Evolutionary conservation across 805 yeast species (phyloP), one percentile per base, ranked within the genome.

Genomic region (Kodamaea kakaduensis): DNA sequence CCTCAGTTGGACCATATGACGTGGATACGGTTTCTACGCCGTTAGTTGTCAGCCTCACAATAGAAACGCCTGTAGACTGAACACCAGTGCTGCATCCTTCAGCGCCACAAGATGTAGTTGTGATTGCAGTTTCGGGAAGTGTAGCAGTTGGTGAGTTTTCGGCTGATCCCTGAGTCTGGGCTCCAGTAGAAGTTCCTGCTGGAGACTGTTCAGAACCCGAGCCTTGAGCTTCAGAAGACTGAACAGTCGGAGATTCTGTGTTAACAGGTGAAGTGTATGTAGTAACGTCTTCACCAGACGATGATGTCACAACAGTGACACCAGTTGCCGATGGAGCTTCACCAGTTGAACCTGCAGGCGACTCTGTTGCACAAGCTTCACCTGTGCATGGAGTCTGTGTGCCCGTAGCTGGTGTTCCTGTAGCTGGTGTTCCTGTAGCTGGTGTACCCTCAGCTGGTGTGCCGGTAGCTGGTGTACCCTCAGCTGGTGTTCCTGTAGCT

Each of bases 1-100:
- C n/a, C n/a, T n/a, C n/a, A n/a, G n/a, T n/a, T 4, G 51, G 50
- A 34, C 52, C 46, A 40, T 38, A 44, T 7, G 51, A 46, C 12
- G 49, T 46, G 34, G 38, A 44, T 14, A 32, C 32, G 3, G 44
- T 39, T 13, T 33, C 31, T 6, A 18, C 34, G 3, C 36, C 40
- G 2, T 31, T 21, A 17, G 19, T 28, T 5, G 45, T 44, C 7
- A 33, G 34, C 6, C 46, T 47, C 3, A 38, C 34, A 5, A 37
- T 31, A 22, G 43, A 23, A 7, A 37, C 12, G 15, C 40, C 40
- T 17, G 43, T 40, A 6, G 31, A 13, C 2, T 16, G 23, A 7
- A 28, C 27, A 7, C 18, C 14, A 7, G 34, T 28, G 9, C n/a
- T 12, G 16, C 27, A 21, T 8, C 26, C 25, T 13, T 17, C 25